Evolutionary conservation across 805 yeast genomes (phyloP).

Genomic region (Soucietia sequanensis): DNA sequence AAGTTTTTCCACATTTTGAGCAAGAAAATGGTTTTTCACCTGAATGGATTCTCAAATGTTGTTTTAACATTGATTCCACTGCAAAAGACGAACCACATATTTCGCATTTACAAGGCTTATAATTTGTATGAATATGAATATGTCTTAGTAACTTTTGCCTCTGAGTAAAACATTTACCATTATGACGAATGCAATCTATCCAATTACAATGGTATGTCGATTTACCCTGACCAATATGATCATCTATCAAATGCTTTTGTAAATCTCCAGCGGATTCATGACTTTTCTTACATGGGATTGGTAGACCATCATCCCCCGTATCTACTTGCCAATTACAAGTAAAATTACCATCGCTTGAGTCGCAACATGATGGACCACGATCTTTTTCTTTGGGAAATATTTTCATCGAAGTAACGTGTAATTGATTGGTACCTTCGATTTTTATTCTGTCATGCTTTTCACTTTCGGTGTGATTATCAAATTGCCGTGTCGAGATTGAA

Average conservation of each 20-base stretch:
- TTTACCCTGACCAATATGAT: slow-evolving; percentile 75
- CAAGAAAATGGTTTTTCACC: slow-evolving; percentile 89
- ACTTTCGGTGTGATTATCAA: neutral
- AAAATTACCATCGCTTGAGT: slow-evolving; percentile 27
- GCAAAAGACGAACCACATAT: slow-evolving; percentile 73
- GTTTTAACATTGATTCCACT: slow-evolving; percentile 71
- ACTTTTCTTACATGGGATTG: slow-evolving; percentile 45
- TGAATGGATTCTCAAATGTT: slow-evolving; percentile 81
- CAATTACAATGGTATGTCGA: slow-evolving; percentile 71
- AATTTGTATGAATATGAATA: slow-evolving; percentile 82
- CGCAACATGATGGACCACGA: slow-evolving; percentile 4
- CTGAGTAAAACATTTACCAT: slow-evolving; percentile 64
- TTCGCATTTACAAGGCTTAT: slow-evolving; percentile 73
- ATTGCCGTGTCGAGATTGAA: neutral
- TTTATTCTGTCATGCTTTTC: slow-evolving; percentile 2
- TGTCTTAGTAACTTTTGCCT: slow-evolving; percentile 86
- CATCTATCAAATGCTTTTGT: slow-evolving; percentile 65
- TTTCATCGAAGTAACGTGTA: slow-evolving; percentile 34
- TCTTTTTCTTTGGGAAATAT: slow-evolving; percentile 25
- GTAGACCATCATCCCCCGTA: slow-evolving; percentile 21
- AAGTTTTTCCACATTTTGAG: slow-evolving; percentile 66
- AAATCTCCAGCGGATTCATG: slow-evolving; percentile 60
- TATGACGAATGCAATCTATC: slow-evolving; percentile 69
- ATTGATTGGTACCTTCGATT: slow-evolving; percentile 5
- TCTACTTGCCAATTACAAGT: slow-evolving; percentile 47